Base-by-base conservation (phyloP, 1,139 yeast species). In the Citeromyces hawaiiensis region DNA sequence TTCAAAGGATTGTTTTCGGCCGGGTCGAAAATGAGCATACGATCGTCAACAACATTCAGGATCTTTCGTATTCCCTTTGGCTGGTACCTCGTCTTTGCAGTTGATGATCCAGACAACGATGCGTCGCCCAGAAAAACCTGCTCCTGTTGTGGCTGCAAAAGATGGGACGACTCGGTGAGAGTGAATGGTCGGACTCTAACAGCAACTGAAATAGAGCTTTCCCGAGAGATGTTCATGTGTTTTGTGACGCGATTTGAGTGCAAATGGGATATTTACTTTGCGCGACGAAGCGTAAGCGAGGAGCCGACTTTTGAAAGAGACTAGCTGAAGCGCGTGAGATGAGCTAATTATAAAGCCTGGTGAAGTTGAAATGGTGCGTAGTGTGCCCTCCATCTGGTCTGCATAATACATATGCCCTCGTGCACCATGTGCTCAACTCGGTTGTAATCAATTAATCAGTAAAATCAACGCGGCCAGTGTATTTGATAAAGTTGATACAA, bases 11-110 rank as follows among this genome's bases (percentile, higher is more conserved):
- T 78, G n/a, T 74, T 66, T 39, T 78, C 83, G 2, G 86, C 79
- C 0, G 96, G 96, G 56, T 87, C 96, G 55, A 88, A 87, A 10
- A 87, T 78, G 43, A 88, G 66, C 94, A 87, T 86, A 46, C 76
- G 66, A 49, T 85, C 94, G 61, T 87, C 96, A 3, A 85, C 91
- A 21, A 85, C 93, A 42, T 83, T 76, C 18, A 88, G 70, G 32
- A 87, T 72, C 48, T 79, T 81, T 38, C 94, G 66, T 21, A 85
- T 64, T 0, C 85, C 83, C 29, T 57, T 57, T 2, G 78, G 79
- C 10, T 59, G 53, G 42, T 51, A 56, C 39, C 44, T 51, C 36
- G 37, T 45, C 42, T 42, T 52, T 49, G 37, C 48, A 47, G 35
- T 47, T 44, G 40, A 43, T 38, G 45, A 46, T 40, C 56, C 42